Evolutionary conservation across 768 basidiomycete species (phyloP).

Genomic region (Mycena amicta): DNA sequence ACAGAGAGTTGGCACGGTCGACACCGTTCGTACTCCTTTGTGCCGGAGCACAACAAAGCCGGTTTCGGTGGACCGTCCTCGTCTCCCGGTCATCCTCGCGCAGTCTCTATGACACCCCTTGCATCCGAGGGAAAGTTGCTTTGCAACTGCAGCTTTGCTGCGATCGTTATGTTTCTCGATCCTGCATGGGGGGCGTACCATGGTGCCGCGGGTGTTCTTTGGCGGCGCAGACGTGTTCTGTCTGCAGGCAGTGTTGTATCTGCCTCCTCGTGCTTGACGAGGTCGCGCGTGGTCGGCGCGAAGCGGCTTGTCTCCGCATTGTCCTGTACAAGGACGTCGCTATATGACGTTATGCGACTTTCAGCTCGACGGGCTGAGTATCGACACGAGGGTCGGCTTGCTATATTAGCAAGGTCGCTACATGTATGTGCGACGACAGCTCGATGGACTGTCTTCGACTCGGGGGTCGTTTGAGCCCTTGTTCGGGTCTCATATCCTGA

Average conservation of each 20-base stretch:
- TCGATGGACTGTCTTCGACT: neutral
- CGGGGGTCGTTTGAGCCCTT: neutral
- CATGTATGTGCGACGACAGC: neutral
- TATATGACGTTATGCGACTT: neutral
- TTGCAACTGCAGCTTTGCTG: neutral
- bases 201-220: neutral
- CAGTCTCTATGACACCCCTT: neutral
- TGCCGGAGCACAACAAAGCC: neutral
- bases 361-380: neutral
- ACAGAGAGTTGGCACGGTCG: slow-evolving; percentile 1
- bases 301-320: neutral
- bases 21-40: slow-evolving; percentile 1
- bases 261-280: neutral
- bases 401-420: neutral
- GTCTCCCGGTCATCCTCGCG: slow-evolving; percentile 4
- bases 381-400: neutral
- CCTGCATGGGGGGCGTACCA: neutral
- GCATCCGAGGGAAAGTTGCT: neutral
- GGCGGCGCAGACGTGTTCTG: neutral
- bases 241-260: neutral
- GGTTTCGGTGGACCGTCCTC: slow-evolving; percentile 1
- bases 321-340: neutral
- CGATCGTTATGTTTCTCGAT: neutral
- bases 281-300: neutral
- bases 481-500: no score